A percentile compares a stretch with the other conserved stretches of the same genome.
These are phyloP conservation scores for Cryptosporidium parvum DNA, from an alignment of 169 alveolate genomes.

Conservation along the genomic window DNA sequence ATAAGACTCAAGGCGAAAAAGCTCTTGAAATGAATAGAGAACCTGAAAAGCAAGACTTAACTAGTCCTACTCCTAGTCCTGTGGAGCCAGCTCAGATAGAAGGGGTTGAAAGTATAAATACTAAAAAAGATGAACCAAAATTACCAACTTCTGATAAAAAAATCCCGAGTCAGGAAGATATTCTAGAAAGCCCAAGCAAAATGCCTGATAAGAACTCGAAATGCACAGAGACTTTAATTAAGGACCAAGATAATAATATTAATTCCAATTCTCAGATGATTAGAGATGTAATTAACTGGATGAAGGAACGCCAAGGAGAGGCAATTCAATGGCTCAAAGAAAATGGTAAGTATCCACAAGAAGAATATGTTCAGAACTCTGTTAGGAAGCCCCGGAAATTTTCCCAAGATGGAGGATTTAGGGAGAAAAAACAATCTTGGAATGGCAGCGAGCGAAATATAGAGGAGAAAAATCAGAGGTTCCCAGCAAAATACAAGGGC, in stretches of 20 bases:
- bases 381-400: not conserved
- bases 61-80: not conserved
- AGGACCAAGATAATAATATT: not conserved
- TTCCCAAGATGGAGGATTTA: not conserved
- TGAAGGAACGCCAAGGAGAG: slow-evolving; percentile 50
- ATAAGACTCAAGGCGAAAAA: not conserved
- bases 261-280: slow-evolving; percentile 11
- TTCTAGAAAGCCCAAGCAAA: not conserved
- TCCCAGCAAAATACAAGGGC: not conserved
- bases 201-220: not conserved
- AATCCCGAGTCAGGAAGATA: not conserved
- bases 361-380: not conserved
- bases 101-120: not conserved
- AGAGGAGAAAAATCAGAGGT: not conserved
- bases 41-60: not conserved
- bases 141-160: not conserved
- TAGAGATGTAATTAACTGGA: slow-evolving; percentile 27
- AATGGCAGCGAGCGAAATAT: not conserved
- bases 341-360: slow-evolving; percentile 2
- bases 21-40: not conserved
- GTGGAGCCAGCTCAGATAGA: not conserved
- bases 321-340: slow-evolving; percentile 59
- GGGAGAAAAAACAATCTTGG: not conserved
- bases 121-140: not conserved
- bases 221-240: not conserved